Percentiles rank a stretch among this genome's conserved stretches.
Conservation (phyloP, 2,329 filamentous ascomycete genomes). For the Hypoxylon sp. region DNA sequence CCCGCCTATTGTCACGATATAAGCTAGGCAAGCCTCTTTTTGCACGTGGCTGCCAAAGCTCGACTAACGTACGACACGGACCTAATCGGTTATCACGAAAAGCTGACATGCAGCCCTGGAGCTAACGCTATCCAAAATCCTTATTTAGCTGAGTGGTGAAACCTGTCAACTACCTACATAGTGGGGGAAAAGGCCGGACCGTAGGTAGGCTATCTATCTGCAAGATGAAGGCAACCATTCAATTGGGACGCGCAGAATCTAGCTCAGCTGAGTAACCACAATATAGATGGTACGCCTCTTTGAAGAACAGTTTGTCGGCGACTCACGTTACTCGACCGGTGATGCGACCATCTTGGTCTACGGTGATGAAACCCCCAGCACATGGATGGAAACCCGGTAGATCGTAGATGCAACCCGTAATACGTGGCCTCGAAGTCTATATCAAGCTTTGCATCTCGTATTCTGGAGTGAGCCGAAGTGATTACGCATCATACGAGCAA, state of each 20-base stretch:
- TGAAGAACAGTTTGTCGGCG: conserved; percentile 10
- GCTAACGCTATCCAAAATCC: conserved; percentile 31
- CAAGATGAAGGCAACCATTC: conserved; percentile 32
- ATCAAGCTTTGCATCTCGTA: conserved; percentile 34
- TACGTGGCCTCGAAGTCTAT: conserved; percentile 45
- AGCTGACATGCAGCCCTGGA: conserved; percentile 42
- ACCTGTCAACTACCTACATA: conserved; percentile 21
- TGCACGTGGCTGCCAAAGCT: conserved; percentile 29
- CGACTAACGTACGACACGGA: conserved; percentile 19
- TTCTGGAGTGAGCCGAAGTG: conserved; percentile 25
- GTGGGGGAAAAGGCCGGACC: conserved; percentile 13
- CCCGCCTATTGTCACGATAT: conserved; percentile 12
- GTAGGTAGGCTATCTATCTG: conserved; percentile 22
- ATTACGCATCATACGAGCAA: conserved; percentile 40
- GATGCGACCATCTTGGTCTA: conserved; percentile 31
- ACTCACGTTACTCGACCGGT: conserved; percentile 9
- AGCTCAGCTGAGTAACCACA: conserved; percentile 21
- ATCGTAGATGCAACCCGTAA: conserved; percentile 25
- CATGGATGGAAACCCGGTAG: conserved; percentile 12
- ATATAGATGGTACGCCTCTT: conserved; percentile 3
- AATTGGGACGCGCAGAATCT: conserved; percentile 26
- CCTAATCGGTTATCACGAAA: conserved; percentile 10
- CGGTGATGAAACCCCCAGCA: conserved; percentile 22
- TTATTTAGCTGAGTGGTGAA: conserved; percentile 31
- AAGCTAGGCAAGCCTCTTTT: conserved; percentile 17